Base-by-base conservation (phyloP, 495 filamentous ascomycete species). In the Hyaloscypha finlandica region DNA sequence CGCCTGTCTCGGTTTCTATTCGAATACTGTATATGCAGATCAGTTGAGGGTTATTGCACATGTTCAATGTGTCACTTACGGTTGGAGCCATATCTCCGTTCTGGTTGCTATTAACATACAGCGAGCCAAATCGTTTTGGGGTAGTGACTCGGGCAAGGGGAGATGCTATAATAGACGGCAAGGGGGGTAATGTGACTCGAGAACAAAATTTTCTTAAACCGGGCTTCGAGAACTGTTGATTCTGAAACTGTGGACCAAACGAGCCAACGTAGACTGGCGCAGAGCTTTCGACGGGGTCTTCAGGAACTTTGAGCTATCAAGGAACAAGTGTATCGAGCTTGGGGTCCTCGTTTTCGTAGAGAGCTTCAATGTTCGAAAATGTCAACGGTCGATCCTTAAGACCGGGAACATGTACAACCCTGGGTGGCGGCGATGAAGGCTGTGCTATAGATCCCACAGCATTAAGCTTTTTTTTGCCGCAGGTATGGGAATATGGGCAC, bases 1-100 rank as follows among this genome's bases (percentile, higher is more conserved):
- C 88, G 88, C 69, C 90, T 88, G 67, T 87, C 90, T 73, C 83
- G 85, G 68, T 81, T 87, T 63, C 68, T 25, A 2, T 25, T 25
- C 25, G 25, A 25, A 25, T 25, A 25, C 25, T 25, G 25, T 2
- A 25, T 25, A 25, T 25, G 25, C 25, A 25, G 25, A 25, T 25
- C 25, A 25, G 25, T 25, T 25, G 25, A 25, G 25, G 25, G 25
- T 25, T 25, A 25, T 25, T 25, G 25, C 25, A 25, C 2, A n/a
- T 29, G 22, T 29, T 25, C 9, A 56, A 39, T 20, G 57, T 25
- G 59, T 20, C 25, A 76, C 76, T 68, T 67, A 78, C 77, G 20
- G 68, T 62, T 45, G 75, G 77, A 60, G 73, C 73, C 74, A 77
- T 77, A 33, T 14, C 59, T 29, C 8, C 8, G 4, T 56, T 31